Evolutionary conservation across 148 eudicot species (phyloP).

Genomic region (Rhododendron mucronatum): DNA sequence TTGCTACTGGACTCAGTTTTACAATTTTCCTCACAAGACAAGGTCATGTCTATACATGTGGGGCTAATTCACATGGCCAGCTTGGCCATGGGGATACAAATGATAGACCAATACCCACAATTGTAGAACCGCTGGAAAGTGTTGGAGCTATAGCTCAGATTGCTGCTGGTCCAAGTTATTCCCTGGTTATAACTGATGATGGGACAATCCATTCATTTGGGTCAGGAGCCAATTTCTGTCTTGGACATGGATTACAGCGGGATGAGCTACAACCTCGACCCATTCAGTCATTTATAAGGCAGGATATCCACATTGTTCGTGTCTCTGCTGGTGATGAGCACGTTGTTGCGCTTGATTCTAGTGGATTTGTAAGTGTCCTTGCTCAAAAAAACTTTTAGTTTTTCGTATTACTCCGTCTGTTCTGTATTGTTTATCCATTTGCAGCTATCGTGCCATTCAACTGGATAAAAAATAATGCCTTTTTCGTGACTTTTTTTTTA

Average conservation of each 20-base stretch:
- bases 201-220: conserved; percentile 87
- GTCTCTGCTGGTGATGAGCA: conserved; percentile 99
- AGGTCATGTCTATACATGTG: conserved; percentile 84
- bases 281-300: conserved; percentile 62
- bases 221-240: conserved; percentile 77
- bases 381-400: not conserved
- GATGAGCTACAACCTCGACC: conserved; percentile 74
- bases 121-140: conserved; percentile 48
- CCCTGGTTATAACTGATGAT: conserved; percentile 58
- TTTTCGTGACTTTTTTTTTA: not conserved
- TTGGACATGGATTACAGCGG: conserved; percentile 93
- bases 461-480: not conserved
- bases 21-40: conserved; percentile 73
- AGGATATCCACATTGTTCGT: conserved; percentile 67
- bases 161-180: conserved; percentile 84
- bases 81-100: conserved; percentile 86
- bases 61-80: conserved; percentile 76
- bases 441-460: not conserved
- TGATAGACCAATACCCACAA: conserved; percentile 60
- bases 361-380: conserved; percentile 59
- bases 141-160: conserved; percentile 64
- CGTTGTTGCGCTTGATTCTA: conserved; percentile 91
- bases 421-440: not conserved
- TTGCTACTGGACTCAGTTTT: conserved; percentile 85
- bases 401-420: not conserved